Percentiles rank a stretch among this genome's conserved stretches.
Conservation (phyloP, 768 basidiomycete genomes). For the Mrakia frigida region DNA sequence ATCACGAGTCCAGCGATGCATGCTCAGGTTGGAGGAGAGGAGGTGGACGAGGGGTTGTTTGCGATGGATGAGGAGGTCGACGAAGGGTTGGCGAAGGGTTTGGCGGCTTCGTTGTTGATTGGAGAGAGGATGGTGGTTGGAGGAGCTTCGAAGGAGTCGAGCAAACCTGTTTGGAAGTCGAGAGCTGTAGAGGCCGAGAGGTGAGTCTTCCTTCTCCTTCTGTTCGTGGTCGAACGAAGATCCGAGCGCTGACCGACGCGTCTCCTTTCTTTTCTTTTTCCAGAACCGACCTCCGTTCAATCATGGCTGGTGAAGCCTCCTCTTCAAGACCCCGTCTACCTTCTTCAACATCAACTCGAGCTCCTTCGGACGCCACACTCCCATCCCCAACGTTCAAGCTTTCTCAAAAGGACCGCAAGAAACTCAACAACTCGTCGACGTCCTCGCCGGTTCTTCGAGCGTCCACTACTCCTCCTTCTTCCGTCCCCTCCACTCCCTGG, state of each 20-base stretch:
- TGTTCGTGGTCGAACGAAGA: background rate
- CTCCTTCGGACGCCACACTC: slow-evolving; percentile 1
- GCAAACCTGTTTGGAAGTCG: slow-evolving; percentile 33
- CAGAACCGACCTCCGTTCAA: slow-evolving; percentile 74
- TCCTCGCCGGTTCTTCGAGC: slow-evolving; percentile 27
- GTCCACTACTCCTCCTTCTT: slow-evolving; percentile 24
- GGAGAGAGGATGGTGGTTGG: slow-evolving; percentile 46
- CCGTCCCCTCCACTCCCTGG: slow-evolving; percentile 28
- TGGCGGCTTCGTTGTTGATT: slow-evolving; percentile 33
- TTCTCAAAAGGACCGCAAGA: slow-evolving; percentile 32
- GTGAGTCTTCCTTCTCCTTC: slow-evolving; percentile 35
- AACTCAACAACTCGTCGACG: slow-evolving; percentile 22
- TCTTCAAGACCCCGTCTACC: slow-evolving; percentile 8
- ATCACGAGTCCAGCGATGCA: slow-evolving; percentile 40
- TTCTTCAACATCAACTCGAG: background rate
- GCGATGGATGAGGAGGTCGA: slow-evolving; percentile 70
- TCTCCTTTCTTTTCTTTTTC: slow-evolving; percentile 29
- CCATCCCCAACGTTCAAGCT: slow-evolving; percentile 31
- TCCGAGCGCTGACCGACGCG: too few relatives aligned
- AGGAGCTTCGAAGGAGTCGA: slow-evolving; percentile 42
- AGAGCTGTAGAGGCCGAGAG: slow-evolving; percentile 39
- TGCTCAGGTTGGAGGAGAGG: slow-evolving; percentile 37
- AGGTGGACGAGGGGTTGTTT: slow-evolving; percentile 63
- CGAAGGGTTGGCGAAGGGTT: slow-evolving; percentile 36
- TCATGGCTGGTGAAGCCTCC: slow-evolving; percentile 60